Evolutionary conservation across 2,329 filamentous ascomycete species (phyloP).

Genomic region (Balansia obtecta): DNA sequence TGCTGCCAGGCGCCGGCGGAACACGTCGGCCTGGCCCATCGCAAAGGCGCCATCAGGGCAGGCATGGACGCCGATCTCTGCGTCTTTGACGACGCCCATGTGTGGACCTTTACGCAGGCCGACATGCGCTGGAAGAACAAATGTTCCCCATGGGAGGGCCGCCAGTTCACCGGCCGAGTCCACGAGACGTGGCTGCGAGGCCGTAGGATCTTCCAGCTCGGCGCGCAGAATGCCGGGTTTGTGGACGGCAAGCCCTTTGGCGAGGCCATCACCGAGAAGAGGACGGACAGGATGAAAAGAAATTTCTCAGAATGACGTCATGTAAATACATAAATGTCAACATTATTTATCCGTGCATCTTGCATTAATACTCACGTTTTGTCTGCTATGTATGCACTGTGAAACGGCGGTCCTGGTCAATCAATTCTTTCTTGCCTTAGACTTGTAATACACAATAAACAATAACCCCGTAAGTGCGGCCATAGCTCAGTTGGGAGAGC

Average conservation of each 20-base stretch:
- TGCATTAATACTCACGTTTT: too few relatives aligned
- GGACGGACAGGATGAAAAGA: conserved; percentile 16
- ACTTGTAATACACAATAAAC: not conserved
- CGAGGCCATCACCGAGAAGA: conserved; percentile 47
- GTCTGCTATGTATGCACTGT: too few relatives aligned
- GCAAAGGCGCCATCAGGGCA: conserved; percentile 64
- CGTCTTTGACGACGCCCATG: conserved; percentile 75
- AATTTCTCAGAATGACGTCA: too few relatives aligned
- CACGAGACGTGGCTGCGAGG: conserved; percentile 79
- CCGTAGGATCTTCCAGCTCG: conserved; percentile 57
- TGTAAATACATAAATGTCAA: too few relatives aligned
- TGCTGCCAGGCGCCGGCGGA: conserved; percentile 77
- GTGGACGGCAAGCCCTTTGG: conserved; percentile 35
- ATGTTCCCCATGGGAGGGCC: conserved; percentile 81
- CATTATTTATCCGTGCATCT: too few relatives aligned
- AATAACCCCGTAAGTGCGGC: conserved; percentile 7
- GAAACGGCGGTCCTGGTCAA: too few relatives aligned
- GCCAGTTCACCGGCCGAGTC: conserved; percentile 64
- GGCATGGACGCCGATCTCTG: conserved; percentile 83
- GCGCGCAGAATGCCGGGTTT: conserved; percentile 39
- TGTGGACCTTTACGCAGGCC: conserved; percentile 59
- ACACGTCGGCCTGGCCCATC: conserved; percentile 73
- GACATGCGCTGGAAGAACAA: conserved; percentile 95
- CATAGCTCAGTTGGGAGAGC: conserved; percentile 14
- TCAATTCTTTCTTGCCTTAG: not conserved